These are phyloP conservation scores for Arabidopsis hybrid DNA, from an alignment of 441 rosid species.

Conservation along the genomic window DNA sequence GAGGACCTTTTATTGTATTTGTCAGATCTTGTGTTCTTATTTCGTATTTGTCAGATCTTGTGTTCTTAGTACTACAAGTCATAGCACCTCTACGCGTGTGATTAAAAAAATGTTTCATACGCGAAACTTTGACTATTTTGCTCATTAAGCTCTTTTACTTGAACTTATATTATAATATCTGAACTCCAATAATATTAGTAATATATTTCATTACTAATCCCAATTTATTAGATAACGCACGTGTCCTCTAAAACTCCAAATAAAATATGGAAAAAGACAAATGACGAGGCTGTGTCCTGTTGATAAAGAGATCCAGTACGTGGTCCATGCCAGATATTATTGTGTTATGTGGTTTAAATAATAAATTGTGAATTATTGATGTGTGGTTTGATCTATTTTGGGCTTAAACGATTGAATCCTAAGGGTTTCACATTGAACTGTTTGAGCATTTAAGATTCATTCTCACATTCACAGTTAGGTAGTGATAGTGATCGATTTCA, in stretches of 20 bases:
- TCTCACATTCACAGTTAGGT: conserved; percentile 26
- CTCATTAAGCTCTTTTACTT: conserved; percentile 6
- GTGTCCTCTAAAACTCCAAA: conserved; percentile 20
- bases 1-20: conserved; percentile 15
- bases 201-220: background rate
- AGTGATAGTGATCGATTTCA: conserved; percentile 29
- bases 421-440: conserved; percentile 42
- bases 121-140: conserved; percentile 36
- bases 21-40: conserved; percentile 32
- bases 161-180: conserved; percentile 4
- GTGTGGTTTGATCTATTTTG: conserved; percentile 21
- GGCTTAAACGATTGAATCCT: conserved; percentile 18
- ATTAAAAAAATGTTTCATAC: conserved; percentile 29
- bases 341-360: conserved; percentile 26
- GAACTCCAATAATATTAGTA: background rate
- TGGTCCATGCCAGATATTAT: conserved; percentile 19
- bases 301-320: conserved; percentile 9
- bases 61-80: conserved; percentile 29
- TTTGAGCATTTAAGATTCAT: conserved; percentile 20
- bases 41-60: conserved; percentile 31
- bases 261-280: conserved; percentile 16
- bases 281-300: background rate
- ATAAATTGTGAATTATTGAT: background rate
- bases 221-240: conserved; percentile 22
- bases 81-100: conserved; percentile 37